A percentile compares a stretch with the other conserved stretches of the same genome.
Evolutionary conservation across 345 rosid genomes (phyloP).

Genomic region (Sisymbrium irio): DNA sequence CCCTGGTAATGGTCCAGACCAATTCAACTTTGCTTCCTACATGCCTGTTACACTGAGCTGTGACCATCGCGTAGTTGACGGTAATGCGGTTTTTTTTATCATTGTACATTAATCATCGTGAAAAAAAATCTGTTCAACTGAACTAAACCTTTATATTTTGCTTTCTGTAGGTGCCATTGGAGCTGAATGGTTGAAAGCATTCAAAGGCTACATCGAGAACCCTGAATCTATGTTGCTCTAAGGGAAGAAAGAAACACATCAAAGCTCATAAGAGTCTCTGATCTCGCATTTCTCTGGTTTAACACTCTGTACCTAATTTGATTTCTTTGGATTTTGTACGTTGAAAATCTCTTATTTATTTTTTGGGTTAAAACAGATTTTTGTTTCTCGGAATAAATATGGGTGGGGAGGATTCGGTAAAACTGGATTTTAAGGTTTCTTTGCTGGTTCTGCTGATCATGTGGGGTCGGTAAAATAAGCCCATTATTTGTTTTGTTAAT

Average conservation of each 20-base stretch:
- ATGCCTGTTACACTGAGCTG: slow-evolving; percentile 93
- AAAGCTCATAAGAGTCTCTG: slow-evolving; percentile 22
- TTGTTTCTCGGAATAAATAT: slow-evolving; percentile 10
- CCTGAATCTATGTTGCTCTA: slow-evolving; percentile 94
- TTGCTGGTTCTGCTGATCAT: slow-evolving; percentile 2
- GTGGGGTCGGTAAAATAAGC: not conserved
- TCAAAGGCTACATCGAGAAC: slow-evolving; percentile 88
- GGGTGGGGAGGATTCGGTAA: not conserved
- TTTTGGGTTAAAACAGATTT: not conserved
- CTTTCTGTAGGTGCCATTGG: slow-evolving; percentile 75
- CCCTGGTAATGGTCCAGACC: slow-evolving; percentile 62
- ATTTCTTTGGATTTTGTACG: slow-evolving; percentile 7
- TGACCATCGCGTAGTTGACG: slow-evolving; percentile 98
- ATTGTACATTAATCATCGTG: slow-evolving; percentile 4
- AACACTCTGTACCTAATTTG: slow-evolving; percentile 26
- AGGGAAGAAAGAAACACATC: slow-evolving; percentile 8
- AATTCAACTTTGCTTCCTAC: slow-evolving; percentile 66
- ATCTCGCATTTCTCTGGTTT: slow-evolving; percentile 1
- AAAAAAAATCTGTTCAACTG: not conserved
- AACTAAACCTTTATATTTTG: not conserved
- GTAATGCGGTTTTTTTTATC: slow-evolving; percentile 30
- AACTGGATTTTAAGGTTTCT: not conserved
- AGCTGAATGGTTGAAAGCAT: slow-evolving; percentile 96
- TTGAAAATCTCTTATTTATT: not conserved
- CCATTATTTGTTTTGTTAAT: slow-evolving; percentile 11